Evolutionary conservation across 2,329 filamentous ascomycete species (phyloP).

Genomic region (Aspergillus chevalieri): DNA sequence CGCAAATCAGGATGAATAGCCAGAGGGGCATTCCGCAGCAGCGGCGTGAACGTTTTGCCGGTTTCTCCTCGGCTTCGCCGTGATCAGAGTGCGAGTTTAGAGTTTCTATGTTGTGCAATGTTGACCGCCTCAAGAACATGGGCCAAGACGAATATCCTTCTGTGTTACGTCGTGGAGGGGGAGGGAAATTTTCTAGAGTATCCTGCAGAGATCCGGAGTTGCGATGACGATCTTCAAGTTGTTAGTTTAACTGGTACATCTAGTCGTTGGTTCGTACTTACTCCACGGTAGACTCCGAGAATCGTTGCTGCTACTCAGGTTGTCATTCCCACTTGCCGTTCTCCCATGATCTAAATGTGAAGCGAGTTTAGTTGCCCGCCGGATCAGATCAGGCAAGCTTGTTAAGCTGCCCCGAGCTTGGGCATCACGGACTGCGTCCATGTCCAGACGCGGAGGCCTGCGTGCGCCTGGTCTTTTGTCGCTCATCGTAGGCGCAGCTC

Average conservation of each 20-base stretch:
- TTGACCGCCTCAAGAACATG: slow-evolving; percentile 30
- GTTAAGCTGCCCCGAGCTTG: slow-evolving; percentile 85
- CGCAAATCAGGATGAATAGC: slow-evolving; percentile 61
- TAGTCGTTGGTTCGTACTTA: neutral
- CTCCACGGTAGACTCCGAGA: slow-evolving; percentile 11
- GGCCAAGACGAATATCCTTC: slow-evolving; percentile 35
- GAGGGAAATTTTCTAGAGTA: slow-evolving; percentile 61
- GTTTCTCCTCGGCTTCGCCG: slow-evolving; percentile 11
- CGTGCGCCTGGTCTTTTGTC: slow-evolving; percentile 32
- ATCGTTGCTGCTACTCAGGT: slow-evolving; percentile 31
- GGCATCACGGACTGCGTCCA: slow-evolving; percentile 72
- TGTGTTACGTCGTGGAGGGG: slow-evolving; percentile 49
- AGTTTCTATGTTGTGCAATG: slow-evolving; percentile 25
- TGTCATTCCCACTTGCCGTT: slow-evolving; percentile 54
- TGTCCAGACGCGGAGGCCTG: slow-evolving; percentile 67
- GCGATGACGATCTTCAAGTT: slow-evolving; percentile 21
- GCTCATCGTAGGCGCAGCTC: slow-evolving; percentile 32
- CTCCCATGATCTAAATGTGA: slow-evolving; percentile 80
- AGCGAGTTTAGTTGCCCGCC: slow-evolving; percentile 77
- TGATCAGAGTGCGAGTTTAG: slow-evolving; percentile 14
- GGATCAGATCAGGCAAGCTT: slow-evolving; percentile 84
- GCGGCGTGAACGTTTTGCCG: slow-evolving; percentile 43
- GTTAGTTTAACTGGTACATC: neutral
- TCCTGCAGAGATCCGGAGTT: slow-evolving; percentile 55
- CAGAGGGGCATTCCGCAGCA: slow-evolving; percentile 83